Percentiles rank a stretch among this genome's conserved stretches.
These are phyloP conservation scores for Candida sp. DNA, from an alignment of 1,139 yeast genomes.

Conservation along the genomic window DNA sequence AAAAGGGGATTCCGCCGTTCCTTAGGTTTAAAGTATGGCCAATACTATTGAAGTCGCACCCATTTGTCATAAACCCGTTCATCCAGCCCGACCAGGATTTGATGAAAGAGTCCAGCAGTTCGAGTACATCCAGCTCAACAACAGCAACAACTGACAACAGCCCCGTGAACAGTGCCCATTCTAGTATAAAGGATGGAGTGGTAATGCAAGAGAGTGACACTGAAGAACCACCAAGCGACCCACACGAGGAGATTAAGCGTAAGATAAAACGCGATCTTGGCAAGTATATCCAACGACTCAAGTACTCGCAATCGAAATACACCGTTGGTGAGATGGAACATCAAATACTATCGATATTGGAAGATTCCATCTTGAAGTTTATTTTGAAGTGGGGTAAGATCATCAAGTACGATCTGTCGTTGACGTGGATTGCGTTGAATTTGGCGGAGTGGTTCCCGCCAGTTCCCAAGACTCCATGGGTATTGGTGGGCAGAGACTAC, in stretches of 20 bases:
- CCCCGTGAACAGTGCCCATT: constrained; percentile 12
- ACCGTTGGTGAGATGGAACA: constrained; percentile 44
- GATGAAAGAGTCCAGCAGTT: constrained; percentile 14
- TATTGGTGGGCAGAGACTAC: constrained; percentile 45
- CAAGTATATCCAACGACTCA: constrained; percentile 53
- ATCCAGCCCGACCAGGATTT: constrained; percentile 57
- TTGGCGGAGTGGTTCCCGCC: constrained; percentile 93
- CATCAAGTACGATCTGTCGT: constrained; percentile 79
- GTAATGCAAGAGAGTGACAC: constrained; percentile 4
- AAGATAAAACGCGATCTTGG: constrained; percentile 55
- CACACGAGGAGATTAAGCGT: constrained; percentile 28
- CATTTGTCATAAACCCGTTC: constrained; percentile 79
- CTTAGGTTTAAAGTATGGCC: constrained; percentile 89
- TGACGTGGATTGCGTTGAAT: constrained; percentile 88
- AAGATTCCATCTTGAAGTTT: constrained; percentile 66
- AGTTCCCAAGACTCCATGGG: constrained; percentile 46
- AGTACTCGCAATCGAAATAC: constrained; percentile 20
- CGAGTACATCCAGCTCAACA: constrained; percentile 3
- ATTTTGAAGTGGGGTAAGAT: constrained; percentile 79
- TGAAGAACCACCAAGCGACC: constrained; percentile 10
- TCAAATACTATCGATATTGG: constrained; percentile 59
- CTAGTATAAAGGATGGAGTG: constrained; percentile 7
- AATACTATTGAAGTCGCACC: constrained; percentile 76
- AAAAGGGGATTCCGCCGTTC: constrained; percentile 85
- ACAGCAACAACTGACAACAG: neutral